Evolutionary conservation across 306 rosid species (phyloP), one percentile per base, ranked within the genome.

Genomic region (Rubus parviflorus): DNA sequence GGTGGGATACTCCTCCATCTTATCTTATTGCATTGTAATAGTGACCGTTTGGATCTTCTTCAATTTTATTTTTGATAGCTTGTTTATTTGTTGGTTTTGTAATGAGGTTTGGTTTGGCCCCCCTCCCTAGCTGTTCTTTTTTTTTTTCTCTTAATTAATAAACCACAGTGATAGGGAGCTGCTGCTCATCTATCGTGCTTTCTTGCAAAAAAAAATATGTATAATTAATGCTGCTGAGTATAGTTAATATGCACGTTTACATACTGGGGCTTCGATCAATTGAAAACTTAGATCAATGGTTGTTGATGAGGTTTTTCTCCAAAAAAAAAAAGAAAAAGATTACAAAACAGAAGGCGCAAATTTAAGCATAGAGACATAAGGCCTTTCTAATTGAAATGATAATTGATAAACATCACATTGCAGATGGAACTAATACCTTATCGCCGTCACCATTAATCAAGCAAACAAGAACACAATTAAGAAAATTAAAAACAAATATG

Each of bases 311-410:
- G 4, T 47, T 17, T 5, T 16, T 52, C 57, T 52, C 22, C 17
- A 52, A n/a, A 16, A 1, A 15, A 51, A 51, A 51, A 15, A 13
- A 49, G 1, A 51, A 51, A 15, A 13, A 49, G 5, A 45, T 69
- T 70, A 72, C 40, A 37, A 11, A 40, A 4, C 19, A 56, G 43
- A 41, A 2, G 38, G 22, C 5, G 54, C 13, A 40, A 35, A 56
- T 52, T 38, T 73, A 41, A 20, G 15, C 46, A 56, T 42, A 23
- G 8, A 54, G 30, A 56, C 67, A 13, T 57, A 43, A 41, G 52
- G 38, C n/a, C 20, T 57, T 73, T 41, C 77, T 57, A 49, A 62
- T 74, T 43, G 43, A 43, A 43, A 58, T 70, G 68, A 57, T 23
- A 46, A 23, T 58, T 64, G 52, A 20, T 72, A 72, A 73, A 15